Evolutionary conservation across 2,329 filamentous ascomycete species (phyloP).

Genomic region (Fusarium sambucinum): DNA sequence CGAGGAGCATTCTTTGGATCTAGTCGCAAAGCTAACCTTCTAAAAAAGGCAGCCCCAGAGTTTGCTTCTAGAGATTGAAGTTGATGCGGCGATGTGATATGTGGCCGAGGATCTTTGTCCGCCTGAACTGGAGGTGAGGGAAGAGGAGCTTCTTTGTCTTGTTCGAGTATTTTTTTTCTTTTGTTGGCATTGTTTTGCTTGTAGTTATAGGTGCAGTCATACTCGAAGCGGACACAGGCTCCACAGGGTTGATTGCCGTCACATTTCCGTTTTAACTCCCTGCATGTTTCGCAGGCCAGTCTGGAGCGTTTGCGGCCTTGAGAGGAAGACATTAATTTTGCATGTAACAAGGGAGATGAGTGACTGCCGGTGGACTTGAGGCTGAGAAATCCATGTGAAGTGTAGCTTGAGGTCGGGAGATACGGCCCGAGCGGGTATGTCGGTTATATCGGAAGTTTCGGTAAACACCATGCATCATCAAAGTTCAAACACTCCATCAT

Average conservation of each 20-base stretch:
- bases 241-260: slow-evolving; percentile 65
- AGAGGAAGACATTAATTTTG: slow-evolving; percentile 28
- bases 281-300: slow-evolving; percentile 63
- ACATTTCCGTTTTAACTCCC: slow-evolving; percentile 68
- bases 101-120: slow-evolving; percentile 4
- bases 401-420: slow-evolving; percentile 15
- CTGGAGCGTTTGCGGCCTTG: slow-evolving; percentile 55
- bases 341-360: background rate
- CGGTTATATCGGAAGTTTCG: slow-evolving; percentile 50
- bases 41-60: slow-evolving; percentile 67
- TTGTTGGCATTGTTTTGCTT: slow-evolving; percentile 45
- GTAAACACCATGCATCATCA: slow-evolving; percentile 33
- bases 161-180: slow-evolving; percentile 24
- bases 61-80: slow-evolving; percentile 66
- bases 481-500: too few relatives aligned
- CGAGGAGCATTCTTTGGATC: slow-evolving; percentile 66
- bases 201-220: slow-evolving; percentile 61
- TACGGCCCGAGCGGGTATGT: slow-evolving; percentile 29
- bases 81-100: slow-evolving; percentile 40
- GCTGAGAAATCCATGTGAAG: background rate
- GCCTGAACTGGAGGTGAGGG: slow-evolving; percentile 7
- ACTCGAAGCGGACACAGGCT: slow-evolving; percentile 66
- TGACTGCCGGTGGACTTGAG: background rate
- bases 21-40: slow-evolving; percentile 63
- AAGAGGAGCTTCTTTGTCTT: background rate